Evolutionary conservation across 768 basidiomycete species (phyloP).

Genomic region (Lentinula sp.): DNA sequence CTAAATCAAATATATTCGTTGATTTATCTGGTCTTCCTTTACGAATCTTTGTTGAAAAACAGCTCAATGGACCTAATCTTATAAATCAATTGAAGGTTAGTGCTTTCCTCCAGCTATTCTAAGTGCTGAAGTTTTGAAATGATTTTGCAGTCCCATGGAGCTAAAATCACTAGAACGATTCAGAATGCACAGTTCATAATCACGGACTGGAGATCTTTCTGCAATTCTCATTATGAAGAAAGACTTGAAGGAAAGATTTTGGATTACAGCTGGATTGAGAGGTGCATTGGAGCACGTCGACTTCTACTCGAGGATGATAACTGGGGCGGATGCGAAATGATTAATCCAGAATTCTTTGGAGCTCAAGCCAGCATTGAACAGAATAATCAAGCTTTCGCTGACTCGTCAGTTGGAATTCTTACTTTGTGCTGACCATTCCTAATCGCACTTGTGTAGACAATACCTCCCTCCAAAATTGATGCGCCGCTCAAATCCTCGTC

Average conservation of each 20-base stretch:
- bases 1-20: background rate
- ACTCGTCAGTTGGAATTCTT: background rate
- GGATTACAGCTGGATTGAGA: conserved; percentile 45
- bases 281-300: conserved; percentile 34
- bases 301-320: conserved; percentile 41
- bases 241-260: conserved; percentile 38
- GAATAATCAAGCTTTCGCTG: background rate
- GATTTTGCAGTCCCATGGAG: background rate
- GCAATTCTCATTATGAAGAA: background rate
- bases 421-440: background rate
- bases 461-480: background rate
- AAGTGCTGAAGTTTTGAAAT: background rate
- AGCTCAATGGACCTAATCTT: background rate
- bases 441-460: background rate
- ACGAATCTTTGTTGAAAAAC: background rate
- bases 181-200: conserved; percentile 33
- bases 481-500: background rate
- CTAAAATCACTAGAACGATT: background rate
- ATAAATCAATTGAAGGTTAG: conserved; percentile 14
- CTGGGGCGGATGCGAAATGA: conserved; percentile 40
- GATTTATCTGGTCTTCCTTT: background rate
- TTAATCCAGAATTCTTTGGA: background rate
- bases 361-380: background rate
- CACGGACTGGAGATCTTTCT: background rate
- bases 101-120: background rate